A percentile compares a stretch with the other conserved stretches of the same genome.
Evolutionary conservation across 2,329 filamentous ascomycete species (phyloP).

Genomic region (Chrysoporthe austroafricana): DNA sequence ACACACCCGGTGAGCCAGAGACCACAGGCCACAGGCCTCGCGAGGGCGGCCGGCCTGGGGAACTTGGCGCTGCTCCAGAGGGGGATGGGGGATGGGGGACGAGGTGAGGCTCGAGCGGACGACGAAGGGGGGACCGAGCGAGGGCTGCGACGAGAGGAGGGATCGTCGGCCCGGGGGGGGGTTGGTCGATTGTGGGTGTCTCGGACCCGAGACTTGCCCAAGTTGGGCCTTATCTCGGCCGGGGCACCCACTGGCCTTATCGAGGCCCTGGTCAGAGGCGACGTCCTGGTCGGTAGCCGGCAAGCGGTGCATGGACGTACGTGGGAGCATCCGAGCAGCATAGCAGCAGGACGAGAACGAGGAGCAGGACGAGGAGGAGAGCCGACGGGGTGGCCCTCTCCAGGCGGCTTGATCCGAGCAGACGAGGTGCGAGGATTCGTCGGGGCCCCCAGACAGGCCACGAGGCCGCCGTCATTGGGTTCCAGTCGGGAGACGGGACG

Average conservation of each 20-base stretch:
- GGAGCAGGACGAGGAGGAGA: neutral
- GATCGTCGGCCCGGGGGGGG: neutral
- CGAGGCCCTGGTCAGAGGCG: neutral
- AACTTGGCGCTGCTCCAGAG: no score
- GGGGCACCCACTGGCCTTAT: neutral
- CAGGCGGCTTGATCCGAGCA: constrained; percentile 5
- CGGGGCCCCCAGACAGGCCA: neutral
- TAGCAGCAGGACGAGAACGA: neutral
- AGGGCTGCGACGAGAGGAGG: neutral
- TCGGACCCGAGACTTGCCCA: neutral
- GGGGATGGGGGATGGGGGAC: no score
- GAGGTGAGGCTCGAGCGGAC: neutral
- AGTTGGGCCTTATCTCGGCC: neutral
- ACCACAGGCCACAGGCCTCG: no score
- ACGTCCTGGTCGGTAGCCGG: constrained; percentile 2
- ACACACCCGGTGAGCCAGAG: no score
- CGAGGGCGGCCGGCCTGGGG: no score
- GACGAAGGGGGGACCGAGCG: neutral
- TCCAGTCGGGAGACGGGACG: neutral
- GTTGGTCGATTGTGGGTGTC: no score
- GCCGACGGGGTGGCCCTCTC: neutral
- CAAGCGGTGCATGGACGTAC: constrained; percentile 4
- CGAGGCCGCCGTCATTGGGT: neutral
- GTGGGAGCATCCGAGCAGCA: neutral
- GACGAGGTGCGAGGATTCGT: neutral